Base-by-base conservation (phyloP, 257 asterid species). In the Nicotiana sylvestris region DNA sequence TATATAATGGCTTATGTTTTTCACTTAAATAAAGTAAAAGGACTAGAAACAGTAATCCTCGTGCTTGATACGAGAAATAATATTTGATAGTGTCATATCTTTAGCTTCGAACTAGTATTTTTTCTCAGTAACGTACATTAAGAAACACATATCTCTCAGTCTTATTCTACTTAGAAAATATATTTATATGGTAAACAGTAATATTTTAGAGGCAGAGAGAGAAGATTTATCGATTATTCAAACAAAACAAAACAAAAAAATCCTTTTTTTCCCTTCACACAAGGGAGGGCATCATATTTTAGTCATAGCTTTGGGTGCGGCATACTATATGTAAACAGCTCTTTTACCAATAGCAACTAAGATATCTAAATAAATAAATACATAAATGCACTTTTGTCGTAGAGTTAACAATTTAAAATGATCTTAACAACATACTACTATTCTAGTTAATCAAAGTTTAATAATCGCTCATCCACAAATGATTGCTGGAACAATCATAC, bases 401-500 rank as follows among this genome's bases (percentile, higher is more conserved):
- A 68, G 83, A 67, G 51, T 84, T 43, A 82, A 78, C 11, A 57
- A 68, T 82, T 69, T 33, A 68, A 69, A 78, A 85, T 46, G 72
- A 51, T 9, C 66, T 72, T 67, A 56, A 85, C 30, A 70, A 64
- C 76, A 83, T 76, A 58, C 43, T 76, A 57, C 39, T 68, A 68
- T 72, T 57, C 76, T 43, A 58, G 77, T 27, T 82, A 43, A 72
- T 72, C 61, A 58, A 51, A 6, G 43, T 60, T 82, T 51, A 57
- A n/a, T 32, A 46, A 58, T 70, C 32, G 66, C 60, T 86, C 77
- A 76, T 82, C 76, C 43, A 66, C 80, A 74, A 76, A 83, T 83
- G 86, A 83, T 86, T 86, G 56, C 60, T 39, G 72, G 85, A 77
- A 67, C 81, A 81, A 86, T 81, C 83, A 60, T 81, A 10, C 57